These are phyloP conservation scores for Crithidia mellificae DNA, from an alignment of 208 protist genomes.

Conservation along the genomic window DNA sequence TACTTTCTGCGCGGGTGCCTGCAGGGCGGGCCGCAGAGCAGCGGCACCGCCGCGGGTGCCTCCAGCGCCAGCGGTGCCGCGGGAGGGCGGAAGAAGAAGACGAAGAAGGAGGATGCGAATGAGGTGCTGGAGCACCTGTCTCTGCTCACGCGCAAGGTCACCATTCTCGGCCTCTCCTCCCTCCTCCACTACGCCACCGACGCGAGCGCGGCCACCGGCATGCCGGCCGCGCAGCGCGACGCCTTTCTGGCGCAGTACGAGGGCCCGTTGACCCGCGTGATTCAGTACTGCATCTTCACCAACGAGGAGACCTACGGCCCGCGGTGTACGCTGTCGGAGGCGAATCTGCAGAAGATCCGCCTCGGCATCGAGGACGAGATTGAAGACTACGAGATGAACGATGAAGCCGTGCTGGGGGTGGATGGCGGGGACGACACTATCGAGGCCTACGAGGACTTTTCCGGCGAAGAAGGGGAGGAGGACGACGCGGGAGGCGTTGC, in stretches of 20 bases:
- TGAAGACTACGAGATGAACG: conserved; percentile 54
- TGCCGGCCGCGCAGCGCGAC: conserved; percentile 16
- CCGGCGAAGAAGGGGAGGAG: conserved; percentile 44
- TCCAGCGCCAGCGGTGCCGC: neutral
- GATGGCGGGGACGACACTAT: conserved; percentile 43
- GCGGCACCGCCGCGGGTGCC: neutral
- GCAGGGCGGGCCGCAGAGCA: neutral
- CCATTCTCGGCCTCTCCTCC: conserved; percentile 65
- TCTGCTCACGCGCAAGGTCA: conserved; percentile 82
- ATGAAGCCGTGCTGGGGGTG: conserved; percentile 46
- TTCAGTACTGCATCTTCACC: conserved; percentile 81
- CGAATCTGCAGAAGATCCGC: conserved; percentile 58
- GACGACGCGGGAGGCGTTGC: conserved; percentile 22
- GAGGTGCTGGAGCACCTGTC: conserved; percentile 70
- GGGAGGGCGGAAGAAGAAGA: conserved; percentile 40
- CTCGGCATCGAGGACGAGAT: conserved; percentile 44
- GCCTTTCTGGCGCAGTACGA: conserved; percentile 48
- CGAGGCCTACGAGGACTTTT: conserved; percentile 41
- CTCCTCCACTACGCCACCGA: conserved; percentile 36
- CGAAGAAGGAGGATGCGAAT: conserved; percentile 49
- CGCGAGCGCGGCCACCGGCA: neutral
- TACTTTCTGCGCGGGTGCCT: conserved; percentile 66
- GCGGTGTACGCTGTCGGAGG: conserved; percentile 61
- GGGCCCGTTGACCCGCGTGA: conserved; percentile 42
- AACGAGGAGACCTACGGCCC: conserved; percentile 61